Base-by-base conservation (phyloP, 306 rosid species). In the Rosa chinensis region DNA sequence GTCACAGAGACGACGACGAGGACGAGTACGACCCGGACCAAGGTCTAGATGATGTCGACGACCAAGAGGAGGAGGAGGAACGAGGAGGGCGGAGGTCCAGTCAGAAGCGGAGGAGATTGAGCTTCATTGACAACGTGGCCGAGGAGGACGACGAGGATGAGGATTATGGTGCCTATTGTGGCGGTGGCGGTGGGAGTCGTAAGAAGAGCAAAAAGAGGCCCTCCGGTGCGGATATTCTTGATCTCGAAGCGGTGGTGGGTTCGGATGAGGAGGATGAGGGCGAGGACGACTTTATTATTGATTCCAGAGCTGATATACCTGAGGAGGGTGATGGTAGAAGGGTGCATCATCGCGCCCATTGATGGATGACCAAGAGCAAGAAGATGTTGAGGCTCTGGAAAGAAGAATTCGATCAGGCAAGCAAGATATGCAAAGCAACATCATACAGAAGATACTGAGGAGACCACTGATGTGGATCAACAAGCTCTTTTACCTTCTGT, bases 401-500 rank as follows among this genome's bases (percentile, higher is more conserved):
- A 89, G 90, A 80, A 89, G 91, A 67, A 89, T 93, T 68, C 1
- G 28, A 25, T 25, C 0, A 25, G 28, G 28, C 96, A 96, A 76
- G 90, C 84, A 52, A 88, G 97, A 78, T 93, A 93, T 86, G 90
- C 90, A 25, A 91, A 81, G 85, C 73, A 85, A 68, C 89, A 84
- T 32, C 72, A 70, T 11, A 32, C 88, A 20, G 97, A 90, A 20
- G 87, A 88, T 53, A 96, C 88, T 52, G 99, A 96, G 80, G 99
- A 96, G 74, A 84, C 97, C 8, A 93, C 98, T 25, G 98, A 96
- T 74, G 98, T 96, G 21, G 99, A 96, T 59, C 99, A 96, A 74
- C 99, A 96, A 70, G 98, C 98, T 43, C 93, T 93, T 58, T 85
- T 93, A 82, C 99, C 99, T 49, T 96, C 99, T 78, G 97, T 96